Base-by-base conservation (phyloP, 2,329 filamentous ascomycete genomes). In the Fusarium begoniae region DNA sequence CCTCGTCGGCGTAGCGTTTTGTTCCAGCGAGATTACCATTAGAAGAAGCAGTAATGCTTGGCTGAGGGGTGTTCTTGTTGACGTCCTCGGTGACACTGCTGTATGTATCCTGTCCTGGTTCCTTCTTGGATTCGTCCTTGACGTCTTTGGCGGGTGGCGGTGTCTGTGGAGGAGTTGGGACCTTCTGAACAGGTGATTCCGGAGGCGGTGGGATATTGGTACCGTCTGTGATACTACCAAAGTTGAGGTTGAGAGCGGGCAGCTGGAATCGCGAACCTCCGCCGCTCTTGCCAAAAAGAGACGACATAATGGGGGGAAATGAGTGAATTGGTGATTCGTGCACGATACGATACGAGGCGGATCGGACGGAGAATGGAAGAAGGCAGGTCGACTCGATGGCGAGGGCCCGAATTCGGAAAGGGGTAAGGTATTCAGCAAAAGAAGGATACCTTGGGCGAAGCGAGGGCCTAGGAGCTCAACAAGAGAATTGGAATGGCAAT, bases 201-300 rank as follows among this genome's bases (percentile, higher is more conserved):
- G 83, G 84, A 30, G 89, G 89, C 37, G 89, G 87, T 48, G 89
- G 89, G 73, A 91, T 91, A 77, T 89, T 79, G 79, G 89, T 91
- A 61, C 89, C 89, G 45, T 90, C 89, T 48, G 89, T 90, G 78
- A 91, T 83, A 53, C 86, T 89, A 67, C 86, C 85, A 75, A 90
- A 90, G 74, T 89, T 86, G 82, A 91, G 85, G 72, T 90, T 83
- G 69, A 91, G 84, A 53, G 85, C 86, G 14, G 89, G 89, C 66
- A 91, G 85, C 82, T 90, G 87, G 72, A 91, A 90, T 75, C 83
- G 84, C 65, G 79, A 75, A 66, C 74, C 74, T 51, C 70, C 69
- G 38, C 76, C 69, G 68, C 75, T 76, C 70, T 80, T 80, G 63
- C 74, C 78, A 65, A 79, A 63, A 64, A 78, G 75, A 74, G 81